phyloP scores from a whole-genome alignment of 2,329 filamentous ascomycete species.

The Aspergillus quadrilineatus region DNA sequence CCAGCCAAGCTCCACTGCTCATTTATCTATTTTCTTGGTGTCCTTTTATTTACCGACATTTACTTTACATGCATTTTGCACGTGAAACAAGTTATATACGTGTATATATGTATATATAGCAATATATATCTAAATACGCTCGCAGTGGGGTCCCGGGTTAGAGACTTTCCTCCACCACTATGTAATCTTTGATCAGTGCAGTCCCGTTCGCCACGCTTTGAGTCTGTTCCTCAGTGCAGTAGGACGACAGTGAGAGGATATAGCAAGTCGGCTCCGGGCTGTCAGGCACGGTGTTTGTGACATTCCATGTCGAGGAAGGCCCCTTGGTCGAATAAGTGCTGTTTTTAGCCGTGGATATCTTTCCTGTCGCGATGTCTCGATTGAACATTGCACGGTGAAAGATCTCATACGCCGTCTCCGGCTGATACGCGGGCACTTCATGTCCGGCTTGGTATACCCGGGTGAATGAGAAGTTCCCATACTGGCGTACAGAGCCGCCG shows the following conservation, averaged over 20 bases:
- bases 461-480: slow-evolving; percentile 51
- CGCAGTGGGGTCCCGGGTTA: too few relatives aligned
- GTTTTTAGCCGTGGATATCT: slow-evolving; percentile 37
- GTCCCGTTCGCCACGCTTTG: slow-evolving; percentile 45
- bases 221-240: slow-evolving; percentile 48
- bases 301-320: slow-evolving; percentile 41
- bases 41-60: neutral
- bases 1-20: neutral
- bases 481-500: slow-evolving; percentile 49
- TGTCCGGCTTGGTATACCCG: slow-evolving; percentile 52
- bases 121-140: too few relatives aligned
- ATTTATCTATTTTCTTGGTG: neutral
- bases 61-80: neutral
- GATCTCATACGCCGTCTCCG: slow-evolving; percentile 54
- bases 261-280: slow-evolving; percentile 48
- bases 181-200: slow-evolving; percentile 49
- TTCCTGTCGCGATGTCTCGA: slow-evolving; percentile 57
- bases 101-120: neutral
- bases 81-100: neutral
- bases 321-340: slow-evolving; percentile 42
- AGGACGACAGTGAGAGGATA: slow-evolving; percentile 36
- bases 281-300: slow-evolving; percentile 47
- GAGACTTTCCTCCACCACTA: slow-evolving; percentile 37
- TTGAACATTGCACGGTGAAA: slow-evolving; percentile 54
- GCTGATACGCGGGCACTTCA: slow-evolving; percentile 55